phyloP scores from a whole-genome alignment of 768 basidiomycete species.

The Tulasnella sp. region DNA sequence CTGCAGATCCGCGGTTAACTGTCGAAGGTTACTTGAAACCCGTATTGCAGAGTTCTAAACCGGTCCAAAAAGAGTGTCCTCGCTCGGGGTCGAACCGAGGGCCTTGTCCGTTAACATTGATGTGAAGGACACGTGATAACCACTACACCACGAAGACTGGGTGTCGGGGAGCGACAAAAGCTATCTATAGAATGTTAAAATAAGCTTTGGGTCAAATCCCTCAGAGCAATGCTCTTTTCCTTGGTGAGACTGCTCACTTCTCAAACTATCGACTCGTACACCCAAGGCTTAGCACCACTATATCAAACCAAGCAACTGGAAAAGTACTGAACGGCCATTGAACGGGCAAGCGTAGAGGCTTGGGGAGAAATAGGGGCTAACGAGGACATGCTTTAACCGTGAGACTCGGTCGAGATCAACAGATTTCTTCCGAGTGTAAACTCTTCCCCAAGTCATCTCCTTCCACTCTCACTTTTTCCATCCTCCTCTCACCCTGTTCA shows the following conservation, averaged over 20 bases:
- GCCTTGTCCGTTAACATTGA: constrained; percentile 7
- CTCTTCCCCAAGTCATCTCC: background rate
- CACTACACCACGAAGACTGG: constrained; percentile 13
- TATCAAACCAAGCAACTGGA: too few relatives aligned
- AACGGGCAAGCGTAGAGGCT: too few relatives aligned
- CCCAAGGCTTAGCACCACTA: too few relatives aligned
- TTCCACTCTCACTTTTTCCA: background rate
- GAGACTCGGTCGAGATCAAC: background rate
- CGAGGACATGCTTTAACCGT: background rate
- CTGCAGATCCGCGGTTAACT: too few relatives aligned
- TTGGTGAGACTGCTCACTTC: too few relatives aligned
- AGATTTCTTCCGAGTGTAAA: background rate
- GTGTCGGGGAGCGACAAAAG: background rate
- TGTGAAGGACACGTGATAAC: constrained; percentile 16
- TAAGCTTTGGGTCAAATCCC: too few relatives aligned
- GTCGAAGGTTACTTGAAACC: too few relatives aligned
- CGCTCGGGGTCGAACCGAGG: constrained; percentile 13
- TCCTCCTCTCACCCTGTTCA: background rate
- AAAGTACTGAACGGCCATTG: too few relatives aligned
- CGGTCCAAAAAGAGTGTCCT: constrained; percentile 1
- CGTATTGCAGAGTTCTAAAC: too few relatives aligned
- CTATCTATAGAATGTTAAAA: too few relatives aligned
- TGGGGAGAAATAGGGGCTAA: background rate
- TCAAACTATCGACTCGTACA: too few relatives aligned
- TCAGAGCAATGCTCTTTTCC: too few relatives aligned